A percentile compares a stretch with the other conserved stretches of the same genome.
These are phyloP conservation scores for Cyclotella sp. DNA, from an alignment of 108 stramenopile genomes.

Conservation along the genomic window DNA sequence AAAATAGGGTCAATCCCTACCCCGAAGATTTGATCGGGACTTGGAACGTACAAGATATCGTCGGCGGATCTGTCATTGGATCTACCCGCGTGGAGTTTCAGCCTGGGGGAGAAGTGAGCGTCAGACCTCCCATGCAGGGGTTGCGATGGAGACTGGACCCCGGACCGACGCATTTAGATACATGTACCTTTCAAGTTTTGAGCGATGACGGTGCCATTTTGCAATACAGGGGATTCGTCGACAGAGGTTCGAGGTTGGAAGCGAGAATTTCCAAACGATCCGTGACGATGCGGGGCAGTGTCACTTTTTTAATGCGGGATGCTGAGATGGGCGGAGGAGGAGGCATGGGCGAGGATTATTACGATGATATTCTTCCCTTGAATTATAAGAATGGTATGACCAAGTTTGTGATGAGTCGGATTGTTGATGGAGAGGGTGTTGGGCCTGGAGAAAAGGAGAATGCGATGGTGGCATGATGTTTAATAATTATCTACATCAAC, in stretches of 20 bases:
- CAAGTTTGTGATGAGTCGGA: slow-evolving; percentile 81
- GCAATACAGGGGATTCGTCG: slow-evolving; percentile 87
- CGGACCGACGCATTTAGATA: slow-evolving; percentile 92
- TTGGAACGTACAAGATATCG: slow-evolving; percentile 84
- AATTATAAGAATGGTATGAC: slow-evolving; percentile 81
- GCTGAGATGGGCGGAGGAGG: slow-evolving; percentile 35
- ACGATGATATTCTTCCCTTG: slow-evolving; percentile 84
- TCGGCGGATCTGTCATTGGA: slow-evolving; percentile 82
- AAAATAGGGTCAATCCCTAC: slow-evolving; percentile 62
- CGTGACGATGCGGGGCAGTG: slow-evolving; percentile 73
- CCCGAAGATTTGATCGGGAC: slow-evolving; percentile 82
- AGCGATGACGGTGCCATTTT: slow-evolving; percentile 78
- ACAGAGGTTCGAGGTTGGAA: slow-evolving; percentile 87
- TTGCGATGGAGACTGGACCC: slow-evolving; percentile 88
- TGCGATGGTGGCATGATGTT: too few species aligned
- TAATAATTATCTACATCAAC: too few species aligned
- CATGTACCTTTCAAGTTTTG: slow-evolving; percentile 87
- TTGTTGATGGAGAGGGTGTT: slow-evolving; percentile 21
- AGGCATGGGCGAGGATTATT: slow-evolving; percentile 58
- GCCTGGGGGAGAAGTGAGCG: slow-evolving; percentile 67
- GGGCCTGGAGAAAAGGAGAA: too few species aligned
- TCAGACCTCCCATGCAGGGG: slow-evolving; percentile 77
- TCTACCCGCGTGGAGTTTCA: slow-evolving; percentile 63
- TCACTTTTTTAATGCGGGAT: slow-evolving; percentile 86
- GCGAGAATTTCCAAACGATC: slow-evolving; percentile 81